These are phyloP conservation scores for Cercospora zeina DNA, from an alignment of 2,329 filamentous ascomycete species.

Conservation along the genomic window DNA sequence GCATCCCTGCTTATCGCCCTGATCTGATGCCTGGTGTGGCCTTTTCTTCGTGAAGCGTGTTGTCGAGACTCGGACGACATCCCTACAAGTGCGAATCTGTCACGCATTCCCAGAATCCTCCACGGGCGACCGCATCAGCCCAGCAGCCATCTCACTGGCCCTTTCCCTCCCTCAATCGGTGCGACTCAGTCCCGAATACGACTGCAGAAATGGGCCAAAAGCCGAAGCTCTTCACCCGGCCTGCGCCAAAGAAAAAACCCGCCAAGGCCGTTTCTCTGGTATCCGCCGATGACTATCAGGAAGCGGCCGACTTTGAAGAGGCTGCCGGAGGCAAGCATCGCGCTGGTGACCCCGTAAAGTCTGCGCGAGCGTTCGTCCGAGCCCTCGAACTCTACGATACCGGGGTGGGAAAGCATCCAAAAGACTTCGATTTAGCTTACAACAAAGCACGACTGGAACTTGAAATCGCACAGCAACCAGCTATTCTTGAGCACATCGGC, in stretches of 20 bases:
- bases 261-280: constrained; percentile 48
- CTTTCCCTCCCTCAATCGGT: neutral
- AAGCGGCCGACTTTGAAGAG: constrained; percentile 67
- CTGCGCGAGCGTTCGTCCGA: constrained; percentile 61
- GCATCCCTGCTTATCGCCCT: constrained; percentile 8
- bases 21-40: neutral
- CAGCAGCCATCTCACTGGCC: neutral
- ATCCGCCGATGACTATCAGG: constrained; percentile 67
- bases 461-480: constrained; percentile 67
- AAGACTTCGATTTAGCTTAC: constrained; percentile 69
- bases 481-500: constrained; percentile 61
- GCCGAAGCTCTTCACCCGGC: constrained; percentile 36
- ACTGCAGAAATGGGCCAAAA: constrained; percentile 33
- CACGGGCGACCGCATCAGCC: neutral
- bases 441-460: constrained; percentile 74
- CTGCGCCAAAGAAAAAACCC: constrained; percentile 44
- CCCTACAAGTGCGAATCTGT: constrained; percentile 10
- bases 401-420: constrained; percentile 61
- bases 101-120: constrained; percentile 7
- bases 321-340: constrained; percentile 74
- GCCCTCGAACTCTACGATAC: constrained; percentile 67
- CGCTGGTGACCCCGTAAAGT: constrained; percentile 67
- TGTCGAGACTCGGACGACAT: constrained; percentile 8
- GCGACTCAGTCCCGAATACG: neutral
- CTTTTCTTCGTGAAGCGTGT: constrained; percentile 1